phyloP scores from a whole-genome alignment of 192 early-diverging fungal species.

The Coemansia sp. region DNA sequence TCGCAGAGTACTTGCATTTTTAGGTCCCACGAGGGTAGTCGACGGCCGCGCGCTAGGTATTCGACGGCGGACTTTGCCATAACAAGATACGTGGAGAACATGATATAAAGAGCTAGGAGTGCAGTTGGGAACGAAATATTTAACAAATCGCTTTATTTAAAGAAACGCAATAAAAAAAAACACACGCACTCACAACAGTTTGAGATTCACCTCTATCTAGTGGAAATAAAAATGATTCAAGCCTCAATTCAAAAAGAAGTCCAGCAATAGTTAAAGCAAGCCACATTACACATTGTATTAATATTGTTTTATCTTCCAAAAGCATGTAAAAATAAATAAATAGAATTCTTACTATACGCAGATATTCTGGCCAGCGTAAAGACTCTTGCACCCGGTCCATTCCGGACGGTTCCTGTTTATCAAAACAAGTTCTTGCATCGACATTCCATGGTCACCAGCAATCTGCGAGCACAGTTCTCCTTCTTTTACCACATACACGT shows the following conservation, averaged over 20 bases:
- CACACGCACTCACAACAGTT: too few relatives aligned
- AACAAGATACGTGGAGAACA: constrained; percentile 9
- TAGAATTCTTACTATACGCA: constrained; percentile 14
- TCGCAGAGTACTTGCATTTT: constrained; percentile 24
- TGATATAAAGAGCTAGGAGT: background rate
- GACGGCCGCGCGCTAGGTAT: constrained; percentile 16
- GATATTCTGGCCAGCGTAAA: constrained; percentile 29
- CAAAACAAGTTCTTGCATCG: constrained; percentile 19
- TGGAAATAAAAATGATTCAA: too few relatives aligned
- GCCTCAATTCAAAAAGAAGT: too few relatives aligned
- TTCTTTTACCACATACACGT: constrained; percentile 28
- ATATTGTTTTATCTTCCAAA: too few relatives aligned
- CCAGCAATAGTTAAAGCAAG: too few relatives aligned
- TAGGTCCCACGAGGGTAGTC: constrained; percentile 31
- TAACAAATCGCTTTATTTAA: background rate
- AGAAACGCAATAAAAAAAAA: too few relatives aligned
- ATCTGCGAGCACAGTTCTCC: constrained; percentile 45
- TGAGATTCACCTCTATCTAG: too few relatives aligned
- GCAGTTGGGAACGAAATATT: background rate
- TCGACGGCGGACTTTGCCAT: constrained; percentile 10
- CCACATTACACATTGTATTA: too few relatives aligned
- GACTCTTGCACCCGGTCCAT: constrained; percentile 33
- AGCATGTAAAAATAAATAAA: background rate
- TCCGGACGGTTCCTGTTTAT: constrained; percentile 11
- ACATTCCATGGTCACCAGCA: constrained; percentile 12